phyloP scores from a whole-genome alignment of 768 basidiomycete species.

The Hericium coralloides region DNA sequence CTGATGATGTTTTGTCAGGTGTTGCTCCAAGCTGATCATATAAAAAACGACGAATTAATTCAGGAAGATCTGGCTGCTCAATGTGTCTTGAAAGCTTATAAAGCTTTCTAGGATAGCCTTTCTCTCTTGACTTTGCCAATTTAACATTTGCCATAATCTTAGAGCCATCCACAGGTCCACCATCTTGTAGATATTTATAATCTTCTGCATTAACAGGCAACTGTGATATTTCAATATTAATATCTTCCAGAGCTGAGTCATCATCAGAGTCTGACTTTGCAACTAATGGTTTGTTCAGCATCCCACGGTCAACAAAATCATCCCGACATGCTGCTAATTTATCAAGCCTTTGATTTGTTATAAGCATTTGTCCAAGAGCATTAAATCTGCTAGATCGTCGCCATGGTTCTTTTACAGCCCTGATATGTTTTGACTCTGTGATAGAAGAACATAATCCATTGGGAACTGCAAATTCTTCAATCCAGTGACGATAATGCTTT shows the following conservation, averaged over 20 bases:
- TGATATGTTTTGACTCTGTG: slow-evolving; percentile 16
- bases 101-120: background rate
- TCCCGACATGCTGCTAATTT: slow-evolving; percentile 1
- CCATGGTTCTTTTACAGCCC: slow-evolving; percentile 17
- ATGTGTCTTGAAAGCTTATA: background rate
- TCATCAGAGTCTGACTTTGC: background rate
- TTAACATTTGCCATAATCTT: background rate
- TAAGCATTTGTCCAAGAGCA: slow-evolving; percentile 14
- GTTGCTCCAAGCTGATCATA: slow-evolving; percentile 8
- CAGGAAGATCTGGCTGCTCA: background rate
- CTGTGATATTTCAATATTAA: background rate
- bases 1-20: background rate
- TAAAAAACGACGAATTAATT: slow-evolving; percentile 6
- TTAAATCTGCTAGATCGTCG: slow-evolving; percentile 10
- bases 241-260: background rate
- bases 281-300: background rate
- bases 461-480: slow-evolving; percentile 10
- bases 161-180: background rate
- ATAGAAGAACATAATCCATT: slow-evolving; percentile 18
- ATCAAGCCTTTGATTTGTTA: no score
- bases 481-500: slow-evolving; percentile 4
- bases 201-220: background rate
- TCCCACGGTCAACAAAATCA: background rate
- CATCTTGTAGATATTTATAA: background rate
- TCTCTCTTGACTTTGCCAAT: background rate